Base-by-base conservation (phyloP, 2,329 filamentous ascomycete genomes). In the Aspergillus nomiae region DNA sequence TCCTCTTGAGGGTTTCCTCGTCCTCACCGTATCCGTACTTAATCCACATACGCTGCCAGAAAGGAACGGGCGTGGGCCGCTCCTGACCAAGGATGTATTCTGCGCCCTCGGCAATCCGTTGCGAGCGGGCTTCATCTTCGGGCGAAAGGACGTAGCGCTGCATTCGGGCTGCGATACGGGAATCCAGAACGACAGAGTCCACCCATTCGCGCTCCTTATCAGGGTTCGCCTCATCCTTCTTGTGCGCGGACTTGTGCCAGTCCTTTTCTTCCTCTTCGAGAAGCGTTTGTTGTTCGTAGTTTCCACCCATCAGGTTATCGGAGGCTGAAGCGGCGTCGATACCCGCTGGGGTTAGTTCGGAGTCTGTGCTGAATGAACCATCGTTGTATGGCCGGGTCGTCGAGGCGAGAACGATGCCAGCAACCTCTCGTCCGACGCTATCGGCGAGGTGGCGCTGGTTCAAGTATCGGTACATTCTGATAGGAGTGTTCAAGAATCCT, bases 401-500 rank as follows among this genome's bases (percentile, higher is more conserved):
- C n/a, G 76, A 73, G 34, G 81, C 81, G 43, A 97, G 87, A 63
- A 96, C 94, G 41, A 91, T 89, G 41, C 92, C 90, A 0, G 94
- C 94, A 21, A 96, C 92, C 67, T 97, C 89, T 48, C 92, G 89
- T 58, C 95, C 95, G 64, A 97, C 89, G 53, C 89, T 85, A 74
- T 99, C 94, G 66, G 94, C 94, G n/a, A 97, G 84, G 66, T 87
- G 81, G 59, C 95, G 90, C 65, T 78, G 89, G 76, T 90, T 96
- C 64, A 99, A 83, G 84, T 94, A 99, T 67, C 95, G 91, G 73
- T 90, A 91, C 64, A 98, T 84, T 64, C 95, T 90, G 67, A 89
- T 90, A 0, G 93, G 91, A 3, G 94, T 97, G 80, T 95, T 94
- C 66, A 91, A 82, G 83, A 99, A 96, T 64, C 95, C 95, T 34